Percentiles rank a stretch among this genome's conserved stretches.
Conservation (phyloP, 1,139 yeast genomes). For the Tardiomyces depauwii region DNA sequence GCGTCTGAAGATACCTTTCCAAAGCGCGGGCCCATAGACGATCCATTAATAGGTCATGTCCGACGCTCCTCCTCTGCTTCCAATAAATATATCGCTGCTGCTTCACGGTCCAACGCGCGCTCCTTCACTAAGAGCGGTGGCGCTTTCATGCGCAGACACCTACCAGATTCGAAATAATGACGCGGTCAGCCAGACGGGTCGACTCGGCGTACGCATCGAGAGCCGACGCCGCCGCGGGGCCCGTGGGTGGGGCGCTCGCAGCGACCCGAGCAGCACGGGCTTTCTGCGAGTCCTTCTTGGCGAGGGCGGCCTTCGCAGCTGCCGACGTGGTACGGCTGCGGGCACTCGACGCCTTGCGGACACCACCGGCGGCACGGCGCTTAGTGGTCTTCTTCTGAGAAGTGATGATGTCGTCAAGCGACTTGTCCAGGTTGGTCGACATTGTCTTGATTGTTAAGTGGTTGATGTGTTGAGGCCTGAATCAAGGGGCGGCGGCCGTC, state of each 20-base stretch:
- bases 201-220: conserved; percentile 16
- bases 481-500: too few species aligned
- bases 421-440: conserved; percentile 76
- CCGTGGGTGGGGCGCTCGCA: conserved; percentile 9
- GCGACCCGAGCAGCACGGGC: conserved; percentile 10
- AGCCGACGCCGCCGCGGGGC: conserved; percentile 2
- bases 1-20: too few species aligned
- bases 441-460: conserved; percentile 22
- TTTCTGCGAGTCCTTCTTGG: conserved; percentile 5
- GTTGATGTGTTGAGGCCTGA: too few species aligned
- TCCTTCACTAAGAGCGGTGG: not conserved
- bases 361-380: conserved; percentile 1
- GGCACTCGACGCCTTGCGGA: not conserved
- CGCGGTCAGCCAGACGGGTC: conserved; percentile 19
- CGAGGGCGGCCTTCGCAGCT: not conserved
- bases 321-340: not conserved
- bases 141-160: conserved; percentile 7
- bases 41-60: too few species aligned
- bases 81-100: too few species aligned
- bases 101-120: too few species aligned
- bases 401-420: conserved; percentile 90
- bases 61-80: too few species aligned
- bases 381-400: conserved; percentile 25
- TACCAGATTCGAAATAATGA: conserved; percentile 28
- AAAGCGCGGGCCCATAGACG: too few species aligned